phyloP scores from a whole-genome alignment of 2,329 filamentous ascomycete genomes.

The Xylariaceae sp. region DNA sequence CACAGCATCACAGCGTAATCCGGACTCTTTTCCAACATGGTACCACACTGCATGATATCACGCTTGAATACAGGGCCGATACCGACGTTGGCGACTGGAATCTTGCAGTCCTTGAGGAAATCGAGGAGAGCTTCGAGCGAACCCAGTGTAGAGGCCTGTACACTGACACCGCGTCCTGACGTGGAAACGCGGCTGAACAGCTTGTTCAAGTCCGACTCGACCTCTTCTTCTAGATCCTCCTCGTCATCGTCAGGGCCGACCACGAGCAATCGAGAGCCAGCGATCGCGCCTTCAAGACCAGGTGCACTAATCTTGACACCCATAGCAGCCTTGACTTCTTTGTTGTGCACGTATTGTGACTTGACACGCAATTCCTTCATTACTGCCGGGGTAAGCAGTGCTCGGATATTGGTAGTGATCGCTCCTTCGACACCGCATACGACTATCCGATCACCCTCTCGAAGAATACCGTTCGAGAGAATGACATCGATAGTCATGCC shows the following conservation, averaged over 20 bases:
- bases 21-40: conserved; percentile 92
- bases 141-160: conserved; percentile 94
- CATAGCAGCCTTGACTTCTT: conserved; percentile 95
- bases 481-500: conserved; percentile 98
- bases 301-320: conserved; percentile 99
- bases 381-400: conserved; percentile 84
- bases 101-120: conserved; percentile 93
- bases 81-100: conserved; percentile 93
- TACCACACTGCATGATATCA: conserved; percentile 90
- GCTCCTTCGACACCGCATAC: conserved; percentile 95
- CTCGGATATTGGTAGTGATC: conserved; percentile 92
- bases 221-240: conserved; percentile 92
- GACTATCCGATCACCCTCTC: conserved; percentile 90
- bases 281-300: conserved; percentile 91
- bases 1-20: conserved; percentile 99
- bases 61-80: conserved; percentile 98
- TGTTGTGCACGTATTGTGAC: conserved; percentile 96
- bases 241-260: conserved; percentile 94
- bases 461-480: conserved; percentile 88
- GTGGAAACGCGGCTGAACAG: conserved; percentile 89
- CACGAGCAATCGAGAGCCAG: conserved; percentile 88
- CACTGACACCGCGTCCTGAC: conserved; percentile 87
- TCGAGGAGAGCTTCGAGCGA: conserved; percentile 94
- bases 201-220: conserved; percentile 88
- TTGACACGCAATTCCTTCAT: conserved; percentile 94